phyloP scores from a whole-genome alignment of 441 rosid genomes.

The Populus hybrid region DNA sequence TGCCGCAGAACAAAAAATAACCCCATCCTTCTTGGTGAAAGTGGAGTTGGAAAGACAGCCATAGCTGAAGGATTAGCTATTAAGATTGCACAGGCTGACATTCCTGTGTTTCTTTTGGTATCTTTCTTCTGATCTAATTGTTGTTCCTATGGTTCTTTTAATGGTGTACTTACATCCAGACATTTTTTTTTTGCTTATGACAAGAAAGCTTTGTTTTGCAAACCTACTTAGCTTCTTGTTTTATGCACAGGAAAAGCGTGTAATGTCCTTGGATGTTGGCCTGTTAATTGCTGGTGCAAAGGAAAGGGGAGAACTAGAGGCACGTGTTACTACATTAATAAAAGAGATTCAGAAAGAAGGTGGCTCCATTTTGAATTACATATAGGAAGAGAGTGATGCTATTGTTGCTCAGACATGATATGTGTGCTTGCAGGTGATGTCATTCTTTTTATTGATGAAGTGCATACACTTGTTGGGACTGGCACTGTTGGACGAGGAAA shows the following conservation, averaged over 20 bases:
- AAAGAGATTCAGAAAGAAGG: slow-evolving; percentile 92
- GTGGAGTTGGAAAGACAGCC: slow-evolving; percentile 99
- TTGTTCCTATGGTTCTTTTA: background rate
- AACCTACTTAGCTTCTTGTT: slow-evolving; percentile 21
- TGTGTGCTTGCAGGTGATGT: slow-evolving; percentile 63
- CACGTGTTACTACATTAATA: slow-evolving; percentile 78
- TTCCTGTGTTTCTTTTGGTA: background rate
- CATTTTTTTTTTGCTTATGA: background rate
- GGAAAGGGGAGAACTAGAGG: slow-evolving; percentile 98
- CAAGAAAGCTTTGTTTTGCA: background rate
- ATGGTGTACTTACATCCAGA: background rate
- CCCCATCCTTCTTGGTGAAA: slow-evolving; percentile 98
- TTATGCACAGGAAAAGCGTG: slow-evolving; percentile 41
- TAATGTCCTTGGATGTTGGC: slow-evolving; percentile 96
- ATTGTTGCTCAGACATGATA: slow-evolving; percentile 20
- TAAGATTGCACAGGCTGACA: no score
- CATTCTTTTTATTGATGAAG: slow-evolving; percentile 92
- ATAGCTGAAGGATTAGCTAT: slow-evolving; percentile 90
- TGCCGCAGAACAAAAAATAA: slow-evolving; percentile 94
- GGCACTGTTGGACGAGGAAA: slow-evolving; percentile 90
- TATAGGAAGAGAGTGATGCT: slow-evolving; percentile 3
- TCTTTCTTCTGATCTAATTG: background rate
- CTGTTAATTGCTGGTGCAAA: slow-evolving; percentile 96
- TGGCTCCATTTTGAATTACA: slow-evolving; percentile 45
- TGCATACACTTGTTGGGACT: slow-evolving; percentile 93